Base-by-base conservation (phyloP, 2,329 filamentous ascomycete species). In the Nemania diffusa region DNA sequence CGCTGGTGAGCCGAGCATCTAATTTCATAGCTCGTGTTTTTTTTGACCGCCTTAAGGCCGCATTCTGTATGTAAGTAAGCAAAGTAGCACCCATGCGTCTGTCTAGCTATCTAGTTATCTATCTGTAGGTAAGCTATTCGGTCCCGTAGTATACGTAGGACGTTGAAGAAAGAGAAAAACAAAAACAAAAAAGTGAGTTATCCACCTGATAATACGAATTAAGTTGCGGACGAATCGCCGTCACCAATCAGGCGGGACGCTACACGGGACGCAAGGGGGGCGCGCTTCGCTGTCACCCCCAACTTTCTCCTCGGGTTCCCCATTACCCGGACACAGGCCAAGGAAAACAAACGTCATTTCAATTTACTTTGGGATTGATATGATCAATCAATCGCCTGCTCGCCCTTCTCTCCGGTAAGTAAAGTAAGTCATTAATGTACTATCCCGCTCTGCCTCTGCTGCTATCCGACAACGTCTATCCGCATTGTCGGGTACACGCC, bases 11-110 rank as follows among this genome's bases (percentile, higher is more conserved):
- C 55, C 40, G 44, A 59, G 40, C 44, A 57, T 37, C n/a, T 55
- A 62, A 67, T 67, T 50, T 67, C 53, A 27, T 15, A 24, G 17
- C 64, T 69, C 67, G 61, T 65, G 57, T 69, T 57, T 24, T 2
- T 8, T 9, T 24, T 13, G 57, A 29, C 13, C 51, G 17, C 37
- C 40, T 55, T 9, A n/a, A 53, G n/a, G 34, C 44, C 32, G 48
- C 44, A 44, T 64, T 64, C 57, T 57, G n/a, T n/a, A n/a, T n/a
- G n/a, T n/a, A n/a, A n/a, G 51, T 51, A 64, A 68, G 40, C 24
- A 46, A 26, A 9, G 27, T n/a, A 29, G 13, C 11, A 20, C 22
- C 32, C 26, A 26, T 46, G 8, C n/a, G 26, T 24, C 20, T 34
- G 22, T 64, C 29, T 2, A 24, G 27, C 1, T 17, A 11, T 34